Base-by-base conservation (phyloP, 495 filamentous ascomycete species). In the Lineolata rhizophorae region DNA sequence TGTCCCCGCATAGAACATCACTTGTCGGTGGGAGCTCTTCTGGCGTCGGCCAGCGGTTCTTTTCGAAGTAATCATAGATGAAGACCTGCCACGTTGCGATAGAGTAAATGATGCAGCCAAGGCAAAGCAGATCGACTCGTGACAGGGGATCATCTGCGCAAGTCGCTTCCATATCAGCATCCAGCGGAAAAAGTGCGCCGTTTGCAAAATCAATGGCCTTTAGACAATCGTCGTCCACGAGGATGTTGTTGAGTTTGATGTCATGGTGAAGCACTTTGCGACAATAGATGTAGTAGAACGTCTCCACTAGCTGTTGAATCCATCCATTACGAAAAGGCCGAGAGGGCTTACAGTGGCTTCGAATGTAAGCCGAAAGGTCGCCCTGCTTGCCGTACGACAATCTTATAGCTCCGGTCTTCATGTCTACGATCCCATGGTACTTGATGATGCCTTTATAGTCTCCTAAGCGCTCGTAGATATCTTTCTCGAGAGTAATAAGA, bases 261-360 rank as follows among this genome's bases (percentile, higher is more conserved):
- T 35, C 8, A 31, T 35, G 32, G 32, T 32, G 31, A 18, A 33
- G 31, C 6, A 33, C 31, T 18, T 33, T 33, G 31, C 31, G 15
- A 29, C 13, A 33, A 28, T 33, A 33, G 31, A 33, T 33, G 31
- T 33, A 18, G 31, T 33, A 33, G 31, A 33, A 33, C 15, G 19
- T 33, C 11, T 33, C 31, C 13, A 33, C 15, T 18, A 33, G 19
- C 13, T 9, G 10, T 6, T 29, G 31, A 33, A 33, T 33, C 32
- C 32, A 35, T n/a, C 13, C 25, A 35, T 35, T 24, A 31, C 32
- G 32, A 35, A 32, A 35, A 31, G 22, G 31, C 31, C 31, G 32
- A 31, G 32, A 35, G 12, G 32, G 32, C 22, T 15, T 35, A 28
- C 31, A 19, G 19, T 35, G 32, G 24, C 19, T 35, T 35, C 18